phyloP scores from a whole-genome alignment of 768 basidiomycete genomes.

The Aureoboletus auriporus region DNA sequence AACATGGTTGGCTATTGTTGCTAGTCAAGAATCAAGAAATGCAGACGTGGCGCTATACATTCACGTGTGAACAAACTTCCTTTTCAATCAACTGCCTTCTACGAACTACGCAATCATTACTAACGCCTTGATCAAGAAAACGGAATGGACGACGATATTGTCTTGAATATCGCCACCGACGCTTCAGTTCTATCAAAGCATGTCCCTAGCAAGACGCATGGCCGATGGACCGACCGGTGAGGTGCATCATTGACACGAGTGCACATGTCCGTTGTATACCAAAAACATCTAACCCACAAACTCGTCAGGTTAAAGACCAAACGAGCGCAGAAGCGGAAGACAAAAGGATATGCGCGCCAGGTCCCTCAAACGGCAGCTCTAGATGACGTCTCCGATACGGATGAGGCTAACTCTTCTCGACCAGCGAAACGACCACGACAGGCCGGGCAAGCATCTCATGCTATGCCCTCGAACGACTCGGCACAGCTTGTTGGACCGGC shows the following conservation, averaged over 20 bases:
- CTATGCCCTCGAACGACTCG: background rate
- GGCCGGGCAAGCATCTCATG: constrained; percentile 20
- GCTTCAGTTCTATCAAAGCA: constrained; percentile 27
- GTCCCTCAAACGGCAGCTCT: constrained; percentile 5
- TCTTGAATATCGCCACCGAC: constrained; percentile 64
- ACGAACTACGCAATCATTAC: no score
- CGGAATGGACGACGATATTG: constrained; percentile 67
- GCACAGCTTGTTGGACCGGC: constrained; percentile 15
- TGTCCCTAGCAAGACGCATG: constrained; percentile 45
- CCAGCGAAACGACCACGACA: constrained; percentile 47
- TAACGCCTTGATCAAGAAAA: background rate
- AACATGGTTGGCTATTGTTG: constrained; percentile 40
- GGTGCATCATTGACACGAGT: constrained; percentile 18
- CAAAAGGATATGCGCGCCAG: constrained; percentile 28
- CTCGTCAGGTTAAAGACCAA: constrained; percentile 65
- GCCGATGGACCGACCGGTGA: constrained; percentile 78
- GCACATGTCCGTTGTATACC: background rate
- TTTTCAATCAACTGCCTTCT: constrained; percentile 4
- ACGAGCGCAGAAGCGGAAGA: constrained; percentile 61
- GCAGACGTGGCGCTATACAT: constrained; percentile 18
- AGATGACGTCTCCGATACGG: constrained; percentile 15
- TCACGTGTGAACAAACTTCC: constrained; percentile 23
- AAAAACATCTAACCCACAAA: constrained; percentile 1
- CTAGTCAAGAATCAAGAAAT: constrained; percentile 8
- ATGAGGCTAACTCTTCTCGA: constrained; percentile 26